These are phyloP conservation scores for Melastoma candidum DNA, from an alignment of 441 rosid genomes.

Conservation along the genomic window DNA sequence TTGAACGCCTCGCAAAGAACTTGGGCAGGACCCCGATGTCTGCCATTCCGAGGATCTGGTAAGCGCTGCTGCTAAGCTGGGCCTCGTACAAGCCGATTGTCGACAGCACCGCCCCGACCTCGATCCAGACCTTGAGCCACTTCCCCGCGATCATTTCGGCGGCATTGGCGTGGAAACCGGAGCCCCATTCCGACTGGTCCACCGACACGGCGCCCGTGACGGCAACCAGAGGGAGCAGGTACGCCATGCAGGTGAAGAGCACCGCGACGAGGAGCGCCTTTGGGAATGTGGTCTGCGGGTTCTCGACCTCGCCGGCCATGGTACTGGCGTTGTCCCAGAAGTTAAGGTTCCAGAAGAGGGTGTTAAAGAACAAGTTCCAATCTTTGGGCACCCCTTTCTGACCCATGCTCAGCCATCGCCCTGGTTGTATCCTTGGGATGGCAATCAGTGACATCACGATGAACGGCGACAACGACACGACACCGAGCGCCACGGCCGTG, in stretches of 20 bases:
- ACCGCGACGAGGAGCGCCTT: slow-evolving; percentile 23
- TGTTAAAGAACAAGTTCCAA: slow-evolving; percentile 29
- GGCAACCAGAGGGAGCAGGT: slow-evolving; percentile 24
- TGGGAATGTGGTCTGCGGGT: slow-evolving; percentile 24
- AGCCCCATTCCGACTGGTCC: slow-evolving; percentile 36
- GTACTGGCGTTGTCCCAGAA: slow-evolving; percentile 34
- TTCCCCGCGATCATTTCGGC: slow-evolving; percentile 44
- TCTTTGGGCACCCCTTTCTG: slow-evolving; percentile 19
- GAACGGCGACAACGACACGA: slow-evolving; percentile 22
- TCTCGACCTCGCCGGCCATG: slow-evolving; percentile 26
- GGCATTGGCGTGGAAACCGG: slow-evolving; percentile 42
- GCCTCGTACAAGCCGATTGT: slow-evolving; percentile 46
- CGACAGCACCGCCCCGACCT: slow-evolving; percentile 41
- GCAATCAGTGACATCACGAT: slow-evolving; percentile 14
- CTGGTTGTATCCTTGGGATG: slow-evolving; percentile 21
- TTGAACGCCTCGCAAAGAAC: slow-evolving; percentile 17
- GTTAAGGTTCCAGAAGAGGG: slow-evolving; percentile 33
- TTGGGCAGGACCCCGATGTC: slow-evolving; percentile 36
- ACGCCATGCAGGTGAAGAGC: slow-evolving; percentile 21
- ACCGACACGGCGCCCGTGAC: slow-evolving; percentile 23
- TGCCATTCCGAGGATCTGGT: slow-evolving; percentile 50
- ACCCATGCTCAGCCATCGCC: slow-evolving; percentile 25
- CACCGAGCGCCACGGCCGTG: slow-evolving; percentile 19
- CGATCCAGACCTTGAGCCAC: slow-evolving; percentile 49
- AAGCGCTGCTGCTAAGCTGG: slow-evolving; percentile 45